Evolutionary conservation across 768 basidiomycete genomes (phyloP).

Genomic region (Exidia glandulosa): DNA sequence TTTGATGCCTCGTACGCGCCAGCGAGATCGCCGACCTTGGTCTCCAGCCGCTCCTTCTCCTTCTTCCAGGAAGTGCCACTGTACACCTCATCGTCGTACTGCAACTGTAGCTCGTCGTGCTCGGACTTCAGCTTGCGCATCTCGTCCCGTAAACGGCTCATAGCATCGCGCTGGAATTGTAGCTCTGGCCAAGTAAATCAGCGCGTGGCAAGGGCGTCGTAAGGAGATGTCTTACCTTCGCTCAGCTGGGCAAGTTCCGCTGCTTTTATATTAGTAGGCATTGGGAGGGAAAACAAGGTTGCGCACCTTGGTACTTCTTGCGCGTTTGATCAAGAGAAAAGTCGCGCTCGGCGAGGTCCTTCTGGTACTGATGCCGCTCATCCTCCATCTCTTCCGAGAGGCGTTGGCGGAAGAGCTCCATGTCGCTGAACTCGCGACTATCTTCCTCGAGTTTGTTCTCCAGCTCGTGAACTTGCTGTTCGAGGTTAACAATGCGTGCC

Average conservation of each 20-base stretch:
- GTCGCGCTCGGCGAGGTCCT: conserved; percentile 71
- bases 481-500: conserved; percentile 37
- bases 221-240: conserved; percentile 40
- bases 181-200: conserved; percentile 39
- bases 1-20: conserved; percentile 67
- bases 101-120: conserved; percentile 61
- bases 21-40: conserved; percentile 64
- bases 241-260: conserved; percentile 71
- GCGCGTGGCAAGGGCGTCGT: neutral
- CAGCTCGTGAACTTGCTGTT: conserved; percentile 44
- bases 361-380: conserved; percentile 65
- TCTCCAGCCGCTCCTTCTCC: conserved; percentile 78
- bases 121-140: conserved; percentile 69
- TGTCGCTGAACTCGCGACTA: conserved; percentile 51
- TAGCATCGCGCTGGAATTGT: conserved; percentile 63
- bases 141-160: conserved; percentile 70
- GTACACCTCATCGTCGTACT: conserved; percentile 68
- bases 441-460: conserved; percentile 57
- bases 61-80: conserved; percentile 75
- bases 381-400: conserved; percentile 70
- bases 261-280: conserved; percentile 16
- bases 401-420: conserved; percentile 51
- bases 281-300: neutral
- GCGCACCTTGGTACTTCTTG: conserved; percentile 74
- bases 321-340: conserved; percentile 70